phyloP scores from a whole-genome alignment of 2,329 filamentous ascomycete genomes.

The Neofusicoccum kwambonambiense region DNA sequence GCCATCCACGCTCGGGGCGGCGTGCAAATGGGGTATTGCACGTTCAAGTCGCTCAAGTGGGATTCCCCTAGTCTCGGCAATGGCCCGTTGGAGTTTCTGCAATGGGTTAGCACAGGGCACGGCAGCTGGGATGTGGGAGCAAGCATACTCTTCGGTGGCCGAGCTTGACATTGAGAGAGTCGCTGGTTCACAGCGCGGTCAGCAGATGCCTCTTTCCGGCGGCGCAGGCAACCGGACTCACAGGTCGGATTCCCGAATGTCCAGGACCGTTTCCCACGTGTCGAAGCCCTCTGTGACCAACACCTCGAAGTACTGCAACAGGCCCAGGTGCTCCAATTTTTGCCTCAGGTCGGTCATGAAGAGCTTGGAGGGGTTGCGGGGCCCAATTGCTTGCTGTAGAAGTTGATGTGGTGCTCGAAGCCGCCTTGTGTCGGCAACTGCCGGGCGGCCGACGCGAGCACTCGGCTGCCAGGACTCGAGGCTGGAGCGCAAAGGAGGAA shows the following conservation, averaged over 20 bases:
- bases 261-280: constrained; percentile 77
- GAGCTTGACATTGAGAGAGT: constrained; percentile 73
- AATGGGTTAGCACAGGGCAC: not conserved
- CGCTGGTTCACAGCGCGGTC: constrained; percentile 45
- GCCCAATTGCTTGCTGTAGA: not conserved
- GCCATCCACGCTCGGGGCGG: constrained; percentile 49
- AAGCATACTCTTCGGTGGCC: constrained; percentile 72
- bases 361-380: constrained; percentile 16
- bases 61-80: constrained; percentile 67
- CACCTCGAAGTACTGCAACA: constrained; percentile 71
- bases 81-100: constrained; percentile 79
- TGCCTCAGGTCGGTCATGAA: constrained; percentile 65
- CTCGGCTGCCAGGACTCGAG: not conserved
- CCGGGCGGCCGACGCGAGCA: not conserved
- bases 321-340: constrained; percentile 71
- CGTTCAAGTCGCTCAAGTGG: constrained; percentile 28
- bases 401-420: not conserved
- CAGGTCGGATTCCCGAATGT: constrained; percentile 83
- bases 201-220: constrained; percentile 12
- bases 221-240: constrained; percentile 41
- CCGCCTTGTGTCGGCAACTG: not conserved
- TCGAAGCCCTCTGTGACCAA: constrained; percentile 82
- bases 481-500: not conserved
- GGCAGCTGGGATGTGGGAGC: not conserved
- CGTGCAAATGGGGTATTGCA: not conserved